Evolutionary conservation across 2,329 filamentous ascomycete genomes (phyloP).

Genomic region (Epichloe glyceriae): DNA sequence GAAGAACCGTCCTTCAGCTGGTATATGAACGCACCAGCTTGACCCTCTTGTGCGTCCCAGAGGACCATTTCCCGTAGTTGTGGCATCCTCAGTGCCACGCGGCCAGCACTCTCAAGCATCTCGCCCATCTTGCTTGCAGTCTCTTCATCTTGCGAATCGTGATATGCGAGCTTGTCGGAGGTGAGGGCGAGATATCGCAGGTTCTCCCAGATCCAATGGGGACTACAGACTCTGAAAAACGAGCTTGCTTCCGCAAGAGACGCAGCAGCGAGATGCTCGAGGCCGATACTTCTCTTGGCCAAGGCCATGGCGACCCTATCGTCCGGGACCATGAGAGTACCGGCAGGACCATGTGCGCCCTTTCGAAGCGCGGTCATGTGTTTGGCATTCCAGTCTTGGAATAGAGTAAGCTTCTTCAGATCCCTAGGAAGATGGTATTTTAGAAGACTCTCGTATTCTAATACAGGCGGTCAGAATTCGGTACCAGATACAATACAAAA

Average conservation of each 20-base stretch:
- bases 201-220: neutral
- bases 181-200: neutral
- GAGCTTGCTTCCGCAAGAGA: neutral
- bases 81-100: neutral
- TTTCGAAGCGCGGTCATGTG: neutral
- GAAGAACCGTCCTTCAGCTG: neutral
- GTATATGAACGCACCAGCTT: neutral
- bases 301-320: neutral
- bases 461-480: neutral
- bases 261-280: neutral
- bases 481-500: neutral
- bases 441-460: neutral
- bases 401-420: neutral
- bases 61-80: neutral
- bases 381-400: neutral
- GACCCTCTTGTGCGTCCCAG: neutral
- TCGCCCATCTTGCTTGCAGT: neutral
- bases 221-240: neutral
- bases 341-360: too few relatives aligned
- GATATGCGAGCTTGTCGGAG: neutral
- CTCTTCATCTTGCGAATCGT: neutral
- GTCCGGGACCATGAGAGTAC: neutral
- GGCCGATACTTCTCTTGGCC: neutral
- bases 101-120: neutral
- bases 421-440: neutral